A percentile compares a stretch with the other conserved stretches of the same genome.
Evolutionary conservation across 805 yeast genomes (phyloP).

Genomic region (Wickerhamiella alocasiicola): DNA sequence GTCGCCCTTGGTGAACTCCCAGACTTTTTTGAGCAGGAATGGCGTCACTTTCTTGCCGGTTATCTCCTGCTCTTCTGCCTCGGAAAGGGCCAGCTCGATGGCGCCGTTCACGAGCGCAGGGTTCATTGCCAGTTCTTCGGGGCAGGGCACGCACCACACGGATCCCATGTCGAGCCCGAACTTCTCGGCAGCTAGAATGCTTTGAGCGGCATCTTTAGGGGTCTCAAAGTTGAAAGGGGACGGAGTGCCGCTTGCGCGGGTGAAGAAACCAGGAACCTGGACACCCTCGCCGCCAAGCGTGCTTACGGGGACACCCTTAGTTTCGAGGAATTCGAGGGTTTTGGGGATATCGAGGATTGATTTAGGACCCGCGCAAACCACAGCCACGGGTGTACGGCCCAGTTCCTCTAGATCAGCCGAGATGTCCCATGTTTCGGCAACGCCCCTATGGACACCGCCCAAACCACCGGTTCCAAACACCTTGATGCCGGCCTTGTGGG

Average conservation of each 20-base stretch:
- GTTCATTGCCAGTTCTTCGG: constrained; percentile 46
- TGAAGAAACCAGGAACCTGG: constrained; percentile 69
- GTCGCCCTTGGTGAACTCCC: constrained; percentile 53
- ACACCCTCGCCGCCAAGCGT: constrained; percentile 45
- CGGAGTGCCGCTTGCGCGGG: constrained; percentile 56
- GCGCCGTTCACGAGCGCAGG: constrained; percentile 39
- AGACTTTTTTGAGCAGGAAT: constrained; percentile 51
- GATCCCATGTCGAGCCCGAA: constrained; percentile 54
- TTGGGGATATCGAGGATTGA: constrained; percentile 67
- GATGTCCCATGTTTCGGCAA: constrained; percentile 61
- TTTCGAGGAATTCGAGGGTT: constrained; percentile 77
- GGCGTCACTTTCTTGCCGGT: constrained; percentile 73
- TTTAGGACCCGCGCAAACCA: constrained; percentile 89
- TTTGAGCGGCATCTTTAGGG: constrained; percentile 47
- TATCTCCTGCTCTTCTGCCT: constrained; percentile 42
- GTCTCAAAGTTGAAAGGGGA: constrained; percentile 56
- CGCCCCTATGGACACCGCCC: constrained; percentile 83
- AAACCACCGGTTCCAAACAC: constrained; percentile 90
- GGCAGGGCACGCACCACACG: constrained; percentile 76
- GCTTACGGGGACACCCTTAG: constrained; percentile 79
- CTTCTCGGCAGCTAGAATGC: constrained; percentile 35
- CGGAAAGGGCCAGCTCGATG: constrained; percentile 44
- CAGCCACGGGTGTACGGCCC: constrained; percentile 71
- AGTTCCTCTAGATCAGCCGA: constrained; percentile 82
- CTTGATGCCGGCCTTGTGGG: constrained; percentile 60